Percentiles rank a stretch among this genome's conserved stretches.
These are phyloP conservation scores for Veloporphyrellus conicus DNA, from an alignment of 1,284 basidiomycete genomes.

Conservation along the genomic window DNA sequence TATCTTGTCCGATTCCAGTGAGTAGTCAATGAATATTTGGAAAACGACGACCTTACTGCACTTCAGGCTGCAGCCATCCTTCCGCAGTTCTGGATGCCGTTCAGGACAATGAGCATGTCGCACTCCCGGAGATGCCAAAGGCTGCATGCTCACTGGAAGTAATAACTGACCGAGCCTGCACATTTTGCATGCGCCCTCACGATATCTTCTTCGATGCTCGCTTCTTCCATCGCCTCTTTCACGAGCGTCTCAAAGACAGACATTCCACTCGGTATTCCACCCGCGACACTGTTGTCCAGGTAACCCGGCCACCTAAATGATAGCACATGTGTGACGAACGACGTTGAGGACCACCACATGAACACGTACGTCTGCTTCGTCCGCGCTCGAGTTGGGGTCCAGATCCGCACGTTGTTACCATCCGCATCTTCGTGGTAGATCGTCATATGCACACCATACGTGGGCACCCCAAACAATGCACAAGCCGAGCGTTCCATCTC, in stretches of 20 bases:
- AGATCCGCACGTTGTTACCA: constrained; percentile 59
- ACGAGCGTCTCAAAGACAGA: constrained; percentile 72
- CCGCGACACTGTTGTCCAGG: constrained; percentile 77
- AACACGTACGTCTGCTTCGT: constrained; percentile 80
- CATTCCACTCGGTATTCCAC: constrained; percentile 76
- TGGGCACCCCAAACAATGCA: constrained; percentile 84
- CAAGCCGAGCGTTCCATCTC: constrained; percentile 87
- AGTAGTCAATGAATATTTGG: neutral
- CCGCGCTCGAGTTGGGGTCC: constrained; percentile 82
- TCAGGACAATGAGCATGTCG: constrained; percentile 1
- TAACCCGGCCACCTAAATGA: constrained; percentile 63
- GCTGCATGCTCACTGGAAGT: constrained; percentile 47
- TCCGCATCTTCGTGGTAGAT: constrained; percentile 54
- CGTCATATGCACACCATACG: constrained; percentile 85
- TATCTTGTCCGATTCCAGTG: constrained; percentile 46
- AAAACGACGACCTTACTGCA: constrained; percentile 54
- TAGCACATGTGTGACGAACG: constrained; percentile 4
- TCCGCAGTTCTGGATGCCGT: constrained; percentile 48
- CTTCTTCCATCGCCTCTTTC: constrained; percentile 93
- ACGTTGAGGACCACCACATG: constrained; percentile 3
- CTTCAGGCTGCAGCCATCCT: constrained; percentile 83
- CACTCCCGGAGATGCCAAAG: neutral
- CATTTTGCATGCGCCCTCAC: constrained; percentile 56
- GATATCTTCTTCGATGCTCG: constrained; percentile 65
- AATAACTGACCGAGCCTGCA: constrained; percentile 67